A percentile compares a stretch with the other conserved stretches of the same genome.
Evolutionary conservation across 78 protist species (phyloP).

Genomic region (Monosiga brevicollis): DNA sequence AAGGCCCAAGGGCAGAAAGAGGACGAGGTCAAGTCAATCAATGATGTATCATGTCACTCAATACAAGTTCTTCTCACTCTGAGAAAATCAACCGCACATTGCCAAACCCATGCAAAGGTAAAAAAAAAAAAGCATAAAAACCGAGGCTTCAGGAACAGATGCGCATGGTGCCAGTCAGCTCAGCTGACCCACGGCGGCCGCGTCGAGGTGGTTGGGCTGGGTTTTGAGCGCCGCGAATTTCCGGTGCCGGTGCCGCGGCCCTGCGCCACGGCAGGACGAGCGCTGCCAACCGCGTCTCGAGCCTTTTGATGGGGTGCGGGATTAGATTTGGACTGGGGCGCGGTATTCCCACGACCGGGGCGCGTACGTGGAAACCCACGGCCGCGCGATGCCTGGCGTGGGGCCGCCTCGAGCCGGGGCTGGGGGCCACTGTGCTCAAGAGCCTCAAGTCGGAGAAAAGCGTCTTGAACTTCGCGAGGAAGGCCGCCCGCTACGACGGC

Average conservation of each 20-base stretch:
- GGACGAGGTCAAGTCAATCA: neutral
- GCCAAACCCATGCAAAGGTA: neutral
- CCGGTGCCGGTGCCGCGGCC: neutral
- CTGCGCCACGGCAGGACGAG: neutral
- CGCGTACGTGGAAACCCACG: no score
- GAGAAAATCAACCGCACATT: neutral
- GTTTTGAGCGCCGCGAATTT: neutral
- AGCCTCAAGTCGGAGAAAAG: no score
- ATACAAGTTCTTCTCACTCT: neutral
- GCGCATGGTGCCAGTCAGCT: neutral
- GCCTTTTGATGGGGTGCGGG: neutral
- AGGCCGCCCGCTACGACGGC: no score
- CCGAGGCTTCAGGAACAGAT: neutral
- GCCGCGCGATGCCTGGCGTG: no score
- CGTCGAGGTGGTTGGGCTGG: neutral
- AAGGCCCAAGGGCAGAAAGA: neutral
- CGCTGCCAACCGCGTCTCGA: neutral
- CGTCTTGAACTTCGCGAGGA: no score
- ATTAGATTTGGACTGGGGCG: no score
- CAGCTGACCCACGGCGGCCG: neutral
- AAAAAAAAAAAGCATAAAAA: neutral
- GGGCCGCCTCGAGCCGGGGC: no score
- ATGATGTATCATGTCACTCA: neutral
- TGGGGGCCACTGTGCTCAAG: no score
- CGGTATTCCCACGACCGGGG: no score